Base-by-base conservation (phyloP, 768 basidiomycete species). In the Melanogaster broomeanus region DNA sequence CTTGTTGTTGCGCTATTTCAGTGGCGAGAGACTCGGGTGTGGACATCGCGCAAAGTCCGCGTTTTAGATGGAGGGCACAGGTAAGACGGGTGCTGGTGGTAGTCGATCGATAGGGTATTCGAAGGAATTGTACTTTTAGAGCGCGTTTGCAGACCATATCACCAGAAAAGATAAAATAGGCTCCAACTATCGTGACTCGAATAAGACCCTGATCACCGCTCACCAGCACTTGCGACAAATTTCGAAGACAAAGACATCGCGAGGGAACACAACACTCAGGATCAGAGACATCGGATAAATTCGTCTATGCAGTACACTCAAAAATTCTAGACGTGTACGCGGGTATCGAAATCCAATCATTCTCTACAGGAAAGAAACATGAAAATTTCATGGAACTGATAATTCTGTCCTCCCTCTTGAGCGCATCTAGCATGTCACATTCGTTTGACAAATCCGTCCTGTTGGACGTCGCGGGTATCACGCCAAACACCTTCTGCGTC, bases 401-500 rank as follows among this genome's bases (percentile, higher is more conserved):
- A 27, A 27, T 27, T 8, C 25, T 8, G 25, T 27, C 8, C 25
- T 27, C 8, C 25, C 8, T 9, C 3, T 12, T 9, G 28, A 30
- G 12, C 28, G 28, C 28, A 30, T 31, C 13, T 15, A 31, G 31
- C 10, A 31, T 5, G 42, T 65, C 41, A 70, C 41, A 42, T 45
- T 9, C 45, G 48, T 48, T 68, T 69, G 2, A 55, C 52, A 34
- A 49, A 45, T 15, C 65, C 57, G 42, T 67, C 66, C 22, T 60
- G 59, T 18, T 59, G 65, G 24, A 64, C 59, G 45, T 65, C 64
- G 6, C 57, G 49, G 13, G 71, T 69, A 31, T 69, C 59, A 46
- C 68, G 66, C 88, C 88, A 90, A 16, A 77, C 72, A 11, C 88
- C 88, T 41, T 78, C 67, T 33, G 72, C 72, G 57, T 93, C 91